These are phyloP conservation scores for Coemansia guatemalensis DNA, from an alignment of 192 early-diverging fungal species.

Conservation along the genomic window DNA sequence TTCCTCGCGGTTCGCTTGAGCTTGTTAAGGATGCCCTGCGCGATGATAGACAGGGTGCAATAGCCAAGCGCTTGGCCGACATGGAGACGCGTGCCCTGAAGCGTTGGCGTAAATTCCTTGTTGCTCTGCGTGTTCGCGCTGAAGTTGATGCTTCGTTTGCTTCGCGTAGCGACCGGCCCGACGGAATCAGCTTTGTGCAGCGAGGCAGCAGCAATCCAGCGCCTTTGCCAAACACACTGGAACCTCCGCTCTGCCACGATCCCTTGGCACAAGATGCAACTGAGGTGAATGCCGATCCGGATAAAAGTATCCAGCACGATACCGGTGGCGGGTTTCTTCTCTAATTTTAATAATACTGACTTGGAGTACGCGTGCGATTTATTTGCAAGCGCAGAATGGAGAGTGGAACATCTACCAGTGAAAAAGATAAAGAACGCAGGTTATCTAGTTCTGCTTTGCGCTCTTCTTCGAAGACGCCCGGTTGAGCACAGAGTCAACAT, in stretches of 20 bases:
- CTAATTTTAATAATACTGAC: background rate
- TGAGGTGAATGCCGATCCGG: background rate
- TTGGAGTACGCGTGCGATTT: conserved; percentile 1
- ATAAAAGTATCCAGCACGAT: background rate
- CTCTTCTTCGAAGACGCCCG: conserved; percentile 18
- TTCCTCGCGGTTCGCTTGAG: conserved; percentile 16
- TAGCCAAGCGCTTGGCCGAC: background rate
- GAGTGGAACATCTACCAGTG: background rate
- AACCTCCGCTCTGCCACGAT: background rate
- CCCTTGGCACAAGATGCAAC: background rate
- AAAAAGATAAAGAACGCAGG: background rate
- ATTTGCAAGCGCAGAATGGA: conserved; percentile 1
- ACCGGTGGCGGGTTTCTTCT: conserved; percentile 22
- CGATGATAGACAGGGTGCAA: conserved; percentile 1
- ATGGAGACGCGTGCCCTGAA: conserved; percentile 24
- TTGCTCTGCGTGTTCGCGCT: conserved; percentile 40
- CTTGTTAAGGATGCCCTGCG: conserved; percentile 37
- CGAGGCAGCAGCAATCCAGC: background rate
- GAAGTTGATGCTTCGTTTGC: conserved; percentile 49
- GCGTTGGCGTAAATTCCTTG: conserved; percentile 33
- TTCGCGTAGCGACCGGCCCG: conserved; percentile 20
- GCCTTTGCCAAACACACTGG: background rate
- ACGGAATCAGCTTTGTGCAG: conserved; percentile 13
- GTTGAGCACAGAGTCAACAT: conserved; percentile 42
- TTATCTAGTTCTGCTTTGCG: background rate